Base-by-base conservation (phyloP, 768 basidiomycete species). In the Tephrocybe sp. region DNA sequence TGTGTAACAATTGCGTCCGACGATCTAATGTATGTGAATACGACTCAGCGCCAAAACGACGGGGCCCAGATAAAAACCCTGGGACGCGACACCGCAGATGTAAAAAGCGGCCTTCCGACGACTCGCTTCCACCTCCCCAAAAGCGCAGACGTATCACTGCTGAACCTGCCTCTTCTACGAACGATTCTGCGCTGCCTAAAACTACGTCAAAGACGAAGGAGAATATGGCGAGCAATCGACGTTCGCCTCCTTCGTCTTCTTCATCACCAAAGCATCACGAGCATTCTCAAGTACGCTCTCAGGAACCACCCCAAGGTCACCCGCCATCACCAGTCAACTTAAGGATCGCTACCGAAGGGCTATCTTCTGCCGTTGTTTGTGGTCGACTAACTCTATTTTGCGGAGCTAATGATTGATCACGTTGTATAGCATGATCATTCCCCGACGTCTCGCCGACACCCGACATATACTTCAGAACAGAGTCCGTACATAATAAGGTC, bases 41-140 rank as follows among this genome's bases (percentile, higher is more conserved):
- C 68, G 89, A 92, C 64, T 72, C 80, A 23, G 85, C 79, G 49
- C 89, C 89, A 60, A 89, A 87, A 69, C 83, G 90, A 54, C 79
- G 89, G 54, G 90, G 90, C 2, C 89, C 89, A 55, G 89, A 92
- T 77, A 91, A 89, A 71, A 82, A 81, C 61, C 89, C 89, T 52
- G 89, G 89, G 23, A 90, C 88, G 51, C 80, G 89, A 55, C 86
- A 89, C 65, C 78, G 89, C 59, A 85, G 85, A 49, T 90, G 87
- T 77, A 91, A 91, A 81, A 91, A 89, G 75, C 76, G 87, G 52
- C 77, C 80, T 32, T 70, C 77, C 33, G 82, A 84, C 55, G 78
- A 73, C 46, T 71, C 77, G 55, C 70, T 66, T 47, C 63, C 75
- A 13, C 75, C 80, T 51, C 70, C 78, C 50, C 65, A 76, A 44